Percentiles rank a stretch among this genome's conserved stretches.
Conservation (phyloP, 768 basidiomycete genomes). For the Russula emetica region DNA sequence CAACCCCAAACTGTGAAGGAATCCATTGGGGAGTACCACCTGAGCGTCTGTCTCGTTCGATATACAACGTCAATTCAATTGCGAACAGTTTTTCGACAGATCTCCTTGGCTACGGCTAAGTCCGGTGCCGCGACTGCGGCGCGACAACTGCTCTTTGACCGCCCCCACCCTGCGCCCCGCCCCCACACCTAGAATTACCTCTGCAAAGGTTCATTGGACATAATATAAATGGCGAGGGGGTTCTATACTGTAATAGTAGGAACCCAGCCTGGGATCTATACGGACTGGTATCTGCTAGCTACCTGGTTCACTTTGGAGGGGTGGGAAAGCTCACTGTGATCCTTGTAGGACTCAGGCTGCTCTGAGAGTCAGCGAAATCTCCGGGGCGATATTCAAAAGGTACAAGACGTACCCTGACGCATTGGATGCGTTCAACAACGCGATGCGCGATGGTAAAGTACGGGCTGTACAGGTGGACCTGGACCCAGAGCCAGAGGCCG, state of each 20-base stretch:
- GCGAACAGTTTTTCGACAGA: background rate
- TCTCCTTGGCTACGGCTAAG: conserved; percentile 15
- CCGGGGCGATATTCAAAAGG: conserved; percentile 15
- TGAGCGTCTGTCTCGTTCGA: no score
- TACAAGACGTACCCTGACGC: conserved; percentile 15
- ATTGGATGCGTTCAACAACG: conserved; percentile 8
- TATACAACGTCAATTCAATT: background rate
- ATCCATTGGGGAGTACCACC: background rate
- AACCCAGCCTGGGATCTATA: conserved; percentile 14
- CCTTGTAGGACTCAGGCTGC: conserved; percentile 14
- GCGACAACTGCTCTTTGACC: background rate
- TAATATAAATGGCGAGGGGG: conserved; percentile 1
- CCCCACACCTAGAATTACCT: background rate
- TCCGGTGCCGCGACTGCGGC: conserved; percentile 15
- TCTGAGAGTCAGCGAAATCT: conserved; percentile 9
- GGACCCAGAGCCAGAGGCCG: background rate
- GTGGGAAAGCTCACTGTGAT: background rate
- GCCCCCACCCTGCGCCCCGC: background rate
- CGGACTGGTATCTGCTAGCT: conserved; percentile 19
- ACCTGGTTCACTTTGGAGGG: background rate
- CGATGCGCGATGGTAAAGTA: background rate
- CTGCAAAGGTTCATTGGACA: background rate
- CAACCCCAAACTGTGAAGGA: no score
- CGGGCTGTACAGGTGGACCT: background rate
- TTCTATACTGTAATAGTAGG: conserved; percentile 19